Conservation (phyloP, 768 basidiomycete species). For the Russula olivacea region DNA sequence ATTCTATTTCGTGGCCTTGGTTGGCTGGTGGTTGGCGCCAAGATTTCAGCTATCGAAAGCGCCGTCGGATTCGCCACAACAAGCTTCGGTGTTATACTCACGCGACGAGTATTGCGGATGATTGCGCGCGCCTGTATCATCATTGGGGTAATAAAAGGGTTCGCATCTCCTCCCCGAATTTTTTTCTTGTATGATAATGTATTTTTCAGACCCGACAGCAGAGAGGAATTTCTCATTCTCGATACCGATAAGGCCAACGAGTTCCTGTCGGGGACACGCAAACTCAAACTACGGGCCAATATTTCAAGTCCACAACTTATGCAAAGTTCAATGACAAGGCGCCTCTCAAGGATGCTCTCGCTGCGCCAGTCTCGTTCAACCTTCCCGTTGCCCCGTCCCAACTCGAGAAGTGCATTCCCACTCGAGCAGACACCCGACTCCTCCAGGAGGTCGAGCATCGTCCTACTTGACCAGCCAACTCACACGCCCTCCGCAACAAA, state of each 20-base stretch:
- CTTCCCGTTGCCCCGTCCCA: not conserved
- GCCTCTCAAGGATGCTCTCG: slow-evolving; percentile 9
- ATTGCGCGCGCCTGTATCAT: slow-evolving; percentile 49
- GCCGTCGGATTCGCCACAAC: slow-evolving; percentile 54
- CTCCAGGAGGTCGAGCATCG: not conserved
- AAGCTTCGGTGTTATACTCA: slow-evolving; percentile 47
- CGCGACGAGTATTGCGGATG: slow-evolving; percentile 54
- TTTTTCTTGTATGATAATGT: not conserved
- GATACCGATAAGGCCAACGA: slow-evolving; percentile 8
- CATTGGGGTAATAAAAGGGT: slow-evolving; percentile 68
- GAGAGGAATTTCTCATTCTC: slow-evolving; percentile 22
- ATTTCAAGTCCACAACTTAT: slow-evolving; percentile 21
- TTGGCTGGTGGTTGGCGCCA: slow-evolving; percentile 59
- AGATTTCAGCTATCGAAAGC: slow-evolving; percentile 60
- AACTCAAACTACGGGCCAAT: slow-evolving; percentile 3
- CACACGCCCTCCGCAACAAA: not conserved
- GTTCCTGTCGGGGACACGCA: slow-evolving; percentile 18
- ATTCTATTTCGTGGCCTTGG: slow-evolving; percentile 51
- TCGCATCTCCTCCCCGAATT: slow-evolving; percentile 26
- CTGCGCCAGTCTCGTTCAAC: slow-evolving; percentile 2
- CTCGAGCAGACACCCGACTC: not conserved
- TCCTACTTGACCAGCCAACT: not conserved
- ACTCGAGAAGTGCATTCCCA: not conserved
- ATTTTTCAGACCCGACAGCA: slow-evolving; percentile 15
- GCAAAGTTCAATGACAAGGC: slow-evolving; percentile 14